phyloP scores from a whole-genome alignment of 176 grass and related monocot genomes.

The Oryza meridionalis region DNA sequence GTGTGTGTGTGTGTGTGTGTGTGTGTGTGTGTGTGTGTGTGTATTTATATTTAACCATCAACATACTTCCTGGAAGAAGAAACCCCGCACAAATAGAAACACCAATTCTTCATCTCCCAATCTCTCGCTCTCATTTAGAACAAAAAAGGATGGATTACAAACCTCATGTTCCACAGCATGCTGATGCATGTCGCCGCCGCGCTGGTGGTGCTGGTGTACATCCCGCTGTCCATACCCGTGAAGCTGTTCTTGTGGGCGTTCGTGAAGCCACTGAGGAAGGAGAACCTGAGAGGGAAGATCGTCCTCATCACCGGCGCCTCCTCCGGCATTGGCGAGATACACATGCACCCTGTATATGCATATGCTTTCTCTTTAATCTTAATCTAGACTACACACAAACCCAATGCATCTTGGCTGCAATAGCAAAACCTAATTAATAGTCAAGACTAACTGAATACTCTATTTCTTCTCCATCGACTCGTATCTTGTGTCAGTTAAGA shows the following conservation, averaged over 20 bases:
- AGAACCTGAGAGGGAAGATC: slow-evolving; percentile 53
- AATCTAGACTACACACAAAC: too few relatives aligned
- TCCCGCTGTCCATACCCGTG: slow-evolving; percentile 39
- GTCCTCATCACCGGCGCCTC: slow-evolving; percentile 67
- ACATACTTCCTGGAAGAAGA: not conserved
- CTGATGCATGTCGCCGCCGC: slow-evolving; percentile 23
- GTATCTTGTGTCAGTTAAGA: too few relatives aligned
- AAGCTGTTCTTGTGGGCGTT: slow-evolving; percentile 45
- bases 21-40: too few relatives aligned
- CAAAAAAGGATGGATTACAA: slow-evolving; percentile 8
- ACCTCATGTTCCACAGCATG: slow-evolving; percentile 33
- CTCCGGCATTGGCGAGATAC: slow-evolving; percentile 71
- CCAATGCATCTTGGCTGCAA: too few relatives aligned
- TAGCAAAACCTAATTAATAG: too few relatives aligned
- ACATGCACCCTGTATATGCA: not conserved
- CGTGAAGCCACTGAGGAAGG: slow-evolving; percentile 41
- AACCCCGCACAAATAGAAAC: not conserved
- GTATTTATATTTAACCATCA: too few relatives aligned
- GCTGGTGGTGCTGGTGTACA: slow-evolving; percentile 47
- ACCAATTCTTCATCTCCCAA: too few relatives aligned
- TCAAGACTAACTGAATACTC: too few relatives aligned
- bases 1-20: too few relatives aligned
- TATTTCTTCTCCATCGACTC: too few relatives aligned
- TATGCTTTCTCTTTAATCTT: too few relatives aligned
- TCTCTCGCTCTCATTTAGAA: not conserved